phyloP scores from a whole-genome alignment of 202 grass and related monocot genomes.

The Panicum virgatum region DNA sequence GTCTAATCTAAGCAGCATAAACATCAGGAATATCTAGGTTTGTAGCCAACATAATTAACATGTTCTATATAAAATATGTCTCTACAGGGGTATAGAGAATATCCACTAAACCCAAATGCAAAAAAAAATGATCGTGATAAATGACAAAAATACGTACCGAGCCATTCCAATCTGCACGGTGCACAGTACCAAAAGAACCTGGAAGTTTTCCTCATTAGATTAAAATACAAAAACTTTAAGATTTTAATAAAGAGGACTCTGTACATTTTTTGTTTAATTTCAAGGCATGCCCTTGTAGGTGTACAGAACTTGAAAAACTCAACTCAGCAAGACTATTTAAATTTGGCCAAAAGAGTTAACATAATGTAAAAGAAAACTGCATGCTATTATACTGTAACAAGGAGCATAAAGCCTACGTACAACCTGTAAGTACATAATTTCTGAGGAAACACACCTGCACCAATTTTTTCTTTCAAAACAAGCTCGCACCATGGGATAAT shows the following conservation, averaged over 20 bases:
- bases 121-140: slow-evolving; percentile 24
- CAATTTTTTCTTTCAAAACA: slow-evolving; percentile 84
- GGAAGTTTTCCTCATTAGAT: slow-evolving; percentile 34
- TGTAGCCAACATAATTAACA: background rate
- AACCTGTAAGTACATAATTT: background rate
- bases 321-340: background rate
- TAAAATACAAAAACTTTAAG: slow-evolving; percentile 19
- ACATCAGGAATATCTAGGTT: background rate
- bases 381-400: background rate
- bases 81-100: slow-evolving; percentile 24
- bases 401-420: slow-evolving; percentile 5
- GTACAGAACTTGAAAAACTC: background rate
- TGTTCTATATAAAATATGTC: background rate
- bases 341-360: background rate
- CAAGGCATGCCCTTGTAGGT: background rate
- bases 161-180: slow-evolving; percentile 90
- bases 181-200: slow-evolving; percentile 94
- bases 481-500: slow-evolving; percentile 77
- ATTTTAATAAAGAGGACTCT: background rate
- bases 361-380: background rate
- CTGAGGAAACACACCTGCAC: slow-evolving; percentile 56
- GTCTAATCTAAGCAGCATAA: background rate
- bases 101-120: slow-evolving; percentile 32
- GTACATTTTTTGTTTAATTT: slow-evolving; percentile 1
- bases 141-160: slow-evolving; percentile 57